A percentile compares a stretch with the other conserved stretches of the same genome.
These are phyloP conservation scores for Nakaseomyces glabratus DNA, from an alignment of 1,139 yeast species.

Conservation along the genomic window DNA sequence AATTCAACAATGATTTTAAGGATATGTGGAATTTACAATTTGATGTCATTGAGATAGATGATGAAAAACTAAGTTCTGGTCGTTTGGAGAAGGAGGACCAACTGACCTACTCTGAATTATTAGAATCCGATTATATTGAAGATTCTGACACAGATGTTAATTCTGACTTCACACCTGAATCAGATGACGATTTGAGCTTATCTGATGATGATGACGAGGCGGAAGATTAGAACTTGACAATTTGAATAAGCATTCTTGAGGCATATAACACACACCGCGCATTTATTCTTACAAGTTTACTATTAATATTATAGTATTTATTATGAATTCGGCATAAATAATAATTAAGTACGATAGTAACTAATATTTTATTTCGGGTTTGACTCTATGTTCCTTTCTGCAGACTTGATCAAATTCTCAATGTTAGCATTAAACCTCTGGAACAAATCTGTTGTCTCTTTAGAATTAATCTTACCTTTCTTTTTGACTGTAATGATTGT, in stretches of 20 bases:
- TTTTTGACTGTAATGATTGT: constrained; percentile 19
- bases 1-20: constrained; percentile 35
- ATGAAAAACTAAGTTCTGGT: constrained; percentile 8
- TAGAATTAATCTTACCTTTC: constrained; percentile 11
- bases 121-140: constrained; percentile 14
- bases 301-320: too few relatives aligned
- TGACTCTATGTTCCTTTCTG: constrained; percentile 8
- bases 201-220: constrained; percentile 15
- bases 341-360: too few relatives aligned
- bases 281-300: too few relatives aligned
- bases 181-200: constrained; percentile 10
- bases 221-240: too few relatives aligned
- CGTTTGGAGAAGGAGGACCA: constrained; percentile 2
- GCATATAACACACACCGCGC: too few relatives aligned
- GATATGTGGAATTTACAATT: constrained; percentile 34
- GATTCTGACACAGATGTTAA: constrained; percentile 16
- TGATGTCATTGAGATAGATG: constrained; percentile 16
- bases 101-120: constrained; percentile 12
- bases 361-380: too few relatives aligned
- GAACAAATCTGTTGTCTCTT: constrained; percentile 14
- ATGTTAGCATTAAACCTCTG: constrained; percentile 20
- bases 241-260: too few relatives aligned
- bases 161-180: constrained; percentile 12
- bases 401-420: constrained; percentile 14
- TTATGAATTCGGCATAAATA: too few relatives aligned